phyloP scores from a whole-genome alignment of 192 early-diverging fungal genomes.

The Backusella australiensis region DNA sequence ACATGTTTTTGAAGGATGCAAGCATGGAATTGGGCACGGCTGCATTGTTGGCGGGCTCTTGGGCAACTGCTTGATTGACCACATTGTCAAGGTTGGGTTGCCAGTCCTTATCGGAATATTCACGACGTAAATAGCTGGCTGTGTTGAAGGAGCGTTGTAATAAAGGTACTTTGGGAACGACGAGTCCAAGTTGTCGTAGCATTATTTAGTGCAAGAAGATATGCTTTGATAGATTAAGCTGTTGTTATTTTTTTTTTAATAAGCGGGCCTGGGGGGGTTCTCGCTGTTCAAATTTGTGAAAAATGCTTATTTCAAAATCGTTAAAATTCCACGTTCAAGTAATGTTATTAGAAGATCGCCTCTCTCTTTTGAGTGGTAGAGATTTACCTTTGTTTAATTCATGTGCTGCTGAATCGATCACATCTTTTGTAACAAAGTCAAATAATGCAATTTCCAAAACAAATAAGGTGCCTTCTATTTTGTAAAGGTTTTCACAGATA shows the following conservation, averaged over 20 bases:
- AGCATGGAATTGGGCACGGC: neutral
- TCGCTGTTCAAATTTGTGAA: neutral
- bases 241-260: neutral
- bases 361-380: neutral
- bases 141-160: neutral
- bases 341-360: neutral
- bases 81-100: slow-evolving; percentile 3
- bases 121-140: neutral
- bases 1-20: slow-evolving; percentile 53
- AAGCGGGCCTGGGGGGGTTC: neutral
- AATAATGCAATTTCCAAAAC: too few species aligned
- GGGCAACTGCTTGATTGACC: slow-evolving; percentile 2
- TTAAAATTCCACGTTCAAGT: neutral
- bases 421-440: too few species aligned
- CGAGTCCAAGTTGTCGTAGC: neutral
- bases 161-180: neutral
- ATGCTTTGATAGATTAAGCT: neutral
- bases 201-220: neutral
- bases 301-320: neutral
- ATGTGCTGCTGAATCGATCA: too few species aligned
- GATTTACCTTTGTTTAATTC: too few species aligned
- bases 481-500: too few species aligned
- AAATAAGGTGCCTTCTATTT: too few species aligned
- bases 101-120: slow-evolving; percentile 3
- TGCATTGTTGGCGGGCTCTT: neutral